Evolutionary conservation across 2,329 filamentous ascomycete genomes (phyloP).

Genomic region (Endocalyx cinctus): DNA sequence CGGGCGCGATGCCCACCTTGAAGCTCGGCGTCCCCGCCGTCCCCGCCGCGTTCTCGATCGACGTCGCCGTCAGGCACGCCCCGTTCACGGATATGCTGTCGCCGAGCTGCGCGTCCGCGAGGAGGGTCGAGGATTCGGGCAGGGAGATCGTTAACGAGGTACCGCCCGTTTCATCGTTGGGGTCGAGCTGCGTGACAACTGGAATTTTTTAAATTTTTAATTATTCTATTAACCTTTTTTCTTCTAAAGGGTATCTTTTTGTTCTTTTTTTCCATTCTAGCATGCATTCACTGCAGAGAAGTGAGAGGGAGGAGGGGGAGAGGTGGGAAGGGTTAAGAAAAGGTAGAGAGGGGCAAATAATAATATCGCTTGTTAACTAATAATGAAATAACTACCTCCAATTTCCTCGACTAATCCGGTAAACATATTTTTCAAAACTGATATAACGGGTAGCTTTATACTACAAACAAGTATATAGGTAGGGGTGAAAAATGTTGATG

Average conservation of each 20-base stretch:
- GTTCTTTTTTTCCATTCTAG: not conserved
- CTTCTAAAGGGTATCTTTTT: not conserved
- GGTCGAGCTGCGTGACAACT: conserved; percentile 81
- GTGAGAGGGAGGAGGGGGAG: not conserved
- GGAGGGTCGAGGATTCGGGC: conserved; percentile 61
- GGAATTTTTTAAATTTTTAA: conserved; percentile 8
- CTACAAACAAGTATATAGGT: no score
- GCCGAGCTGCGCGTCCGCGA: conserved; percentile 77
- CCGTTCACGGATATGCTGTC: conserved; percentile 96
- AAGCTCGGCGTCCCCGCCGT: conserved; percentile 48
- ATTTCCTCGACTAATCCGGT: conserved; percentile 91
- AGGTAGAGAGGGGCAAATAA: no score
- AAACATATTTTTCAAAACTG: conserved; percentile 82
- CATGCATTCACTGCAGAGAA: not conserved
- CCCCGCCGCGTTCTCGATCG: conserved; percentile 40
- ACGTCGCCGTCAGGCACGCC: conserved; percentile 90
- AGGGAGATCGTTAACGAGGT: conserved; percentile 85
- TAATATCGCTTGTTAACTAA: no score
- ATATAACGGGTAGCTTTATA: no score
- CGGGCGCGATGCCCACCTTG: conserved; percentile 90
- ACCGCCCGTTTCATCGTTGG: conserved; percentile 77
- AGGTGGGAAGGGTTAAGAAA: conserved; percentile 3
- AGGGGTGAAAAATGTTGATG: no score
- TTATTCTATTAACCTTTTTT: conserved; percentile 4
- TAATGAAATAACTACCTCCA: conserved; percentile 70